Evolutionary conservation across 2,329 filamentous ascomycete species (phyloP), one percentile per base, ranked within the genome.

Genomic region (Aspergillus sojae): DNA sequence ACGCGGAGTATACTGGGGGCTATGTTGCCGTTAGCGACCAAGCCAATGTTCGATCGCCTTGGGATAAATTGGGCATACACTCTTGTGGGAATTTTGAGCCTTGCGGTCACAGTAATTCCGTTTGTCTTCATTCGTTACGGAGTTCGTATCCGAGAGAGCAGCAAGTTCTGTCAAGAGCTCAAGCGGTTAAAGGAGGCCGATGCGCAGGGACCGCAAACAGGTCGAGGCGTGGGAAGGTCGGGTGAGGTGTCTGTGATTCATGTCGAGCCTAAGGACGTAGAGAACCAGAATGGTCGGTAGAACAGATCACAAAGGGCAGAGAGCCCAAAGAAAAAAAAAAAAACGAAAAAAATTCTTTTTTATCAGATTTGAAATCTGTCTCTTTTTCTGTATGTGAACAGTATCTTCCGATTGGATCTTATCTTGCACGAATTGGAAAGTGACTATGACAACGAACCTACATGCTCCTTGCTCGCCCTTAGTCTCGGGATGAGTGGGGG

Each of bases 11-110:
- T 86, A 2, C 75, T 86, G 5, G 86, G 84, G 3, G 83, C 83
- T 1, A 79, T 88, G 0, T 78, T 90, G 41, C 88, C 88, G 1
- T 79, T 91, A 21, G 81, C 80, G 7, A 74, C 79, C 1, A 72
- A 72, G 46, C 72, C 71, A 2, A 81, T 82, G 79, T 82, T 80
- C 65, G 65, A 71, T 26, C 68, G 61, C 21, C 69, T 82, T 19
- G 79, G 80, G 0, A 72, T 81, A 1, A 66, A 74, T 21, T 82
- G 79, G 80, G 79, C 76, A 7, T 80, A 78, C 65, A 79, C 72
- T 60, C 65, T 81, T 43, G 70, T 82, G 36, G 80, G 73, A 28
- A 28, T 28, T 48, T 57, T 79, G 1, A 76, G 74, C 57, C 60
- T 82, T 9, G 74, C 65, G 1, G 75, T 82, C 61, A 75, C 73